Evolutionary conservation across 441 rosid species (phyloP).

Genomic region (Viola pubescens): DNA sequence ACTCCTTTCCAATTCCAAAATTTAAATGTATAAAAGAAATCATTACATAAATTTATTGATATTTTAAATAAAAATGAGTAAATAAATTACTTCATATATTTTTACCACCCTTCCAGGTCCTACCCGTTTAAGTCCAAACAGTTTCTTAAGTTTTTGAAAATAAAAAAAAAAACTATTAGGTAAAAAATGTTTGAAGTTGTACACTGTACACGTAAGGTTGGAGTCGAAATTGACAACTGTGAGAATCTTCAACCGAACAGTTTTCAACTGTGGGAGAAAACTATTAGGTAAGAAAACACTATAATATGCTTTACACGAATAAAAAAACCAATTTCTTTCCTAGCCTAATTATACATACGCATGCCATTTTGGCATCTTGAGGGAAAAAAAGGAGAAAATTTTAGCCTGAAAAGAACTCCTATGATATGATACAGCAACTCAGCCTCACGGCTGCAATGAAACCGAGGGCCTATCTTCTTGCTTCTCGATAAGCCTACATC

Average conservation of each 20-base stretch:
- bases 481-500: conserved; percentile 49
- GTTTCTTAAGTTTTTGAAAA: no score
- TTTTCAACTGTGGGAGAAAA: neutral
- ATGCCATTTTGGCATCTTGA: conserved; percentile 14
- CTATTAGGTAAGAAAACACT: conserved; percentile 2
- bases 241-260: neutral
- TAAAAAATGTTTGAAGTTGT: no score
- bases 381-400: neutral
- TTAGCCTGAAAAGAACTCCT: conserved; percentile 4
- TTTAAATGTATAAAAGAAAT: no score
- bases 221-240: neutral
- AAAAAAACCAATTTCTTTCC: conserved; percentile 1
- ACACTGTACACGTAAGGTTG: no score
- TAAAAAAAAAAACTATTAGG: no score
- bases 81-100: no score
- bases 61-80: no score
- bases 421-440: neutral
- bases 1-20: no score
- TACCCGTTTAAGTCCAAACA: no score
- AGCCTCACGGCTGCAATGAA: conserved; percentile 38
- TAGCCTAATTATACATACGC: conserved; percentile 10
- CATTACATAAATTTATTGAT: no score
- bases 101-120: no score
- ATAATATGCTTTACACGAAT: conserved; percentile 15
- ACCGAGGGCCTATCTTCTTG: conserved; percentile 61